Evolutionary conservation across 495 filamentous ascomycete species (phyloP).

Genomic region (Podospora conica): DNA sequence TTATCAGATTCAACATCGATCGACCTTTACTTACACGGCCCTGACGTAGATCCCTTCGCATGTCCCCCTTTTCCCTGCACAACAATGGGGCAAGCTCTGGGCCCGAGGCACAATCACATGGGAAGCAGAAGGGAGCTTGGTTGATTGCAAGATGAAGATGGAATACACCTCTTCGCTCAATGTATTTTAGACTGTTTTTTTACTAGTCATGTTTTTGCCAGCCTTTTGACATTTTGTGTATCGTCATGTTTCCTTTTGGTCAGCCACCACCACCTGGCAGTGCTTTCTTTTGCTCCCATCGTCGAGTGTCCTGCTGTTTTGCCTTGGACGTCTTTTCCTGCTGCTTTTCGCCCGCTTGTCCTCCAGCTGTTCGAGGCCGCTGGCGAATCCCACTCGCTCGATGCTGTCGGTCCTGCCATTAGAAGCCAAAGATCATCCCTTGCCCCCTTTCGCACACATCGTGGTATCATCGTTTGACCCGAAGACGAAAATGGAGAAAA

Average conservation of each 20-base stretch:
- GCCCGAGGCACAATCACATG: background rate
- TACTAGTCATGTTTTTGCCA: slow-evolving; percentile 4
- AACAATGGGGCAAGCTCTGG: background rate
- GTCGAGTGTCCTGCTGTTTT: background rate
- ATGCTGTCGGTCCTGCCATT: background rate
- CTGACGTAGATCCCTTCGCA: background rate
- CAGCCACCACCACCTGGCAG: background rate
- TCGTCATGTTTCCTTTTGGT: background rate
- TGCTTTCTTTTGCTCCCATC: background rate
- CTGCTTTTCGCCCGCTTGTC: background rate
- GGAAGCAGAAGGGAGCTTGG: background rate
- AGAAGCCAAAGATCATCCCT: background rate
- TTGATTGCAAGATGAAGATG: background rate
- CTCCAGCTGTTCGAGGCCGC: background rate
- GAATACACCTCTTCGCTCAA: background rate
- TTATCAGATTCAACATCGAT: background rate
- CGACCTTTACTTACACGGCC: too few species aligned
- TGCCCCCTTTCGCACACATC: slow-evolving; percentile 8
- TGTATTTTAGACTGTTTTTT: slow-evolving; percentile 11
- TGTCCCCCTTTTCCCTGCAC: background rate
- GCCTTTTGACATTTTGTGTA: slow-evolving; percentile 1
- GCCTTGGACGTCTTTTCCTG: background rate
- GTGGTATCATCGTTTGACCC: slow-evolving; percentile 26
- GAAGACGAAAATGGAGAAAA: slow-evolving; percentile 10
- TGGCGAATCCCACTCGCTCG: background rate